Conservation (phyloP, 805 yeast species). For the Sugiyamaella marilandica region DNA sequence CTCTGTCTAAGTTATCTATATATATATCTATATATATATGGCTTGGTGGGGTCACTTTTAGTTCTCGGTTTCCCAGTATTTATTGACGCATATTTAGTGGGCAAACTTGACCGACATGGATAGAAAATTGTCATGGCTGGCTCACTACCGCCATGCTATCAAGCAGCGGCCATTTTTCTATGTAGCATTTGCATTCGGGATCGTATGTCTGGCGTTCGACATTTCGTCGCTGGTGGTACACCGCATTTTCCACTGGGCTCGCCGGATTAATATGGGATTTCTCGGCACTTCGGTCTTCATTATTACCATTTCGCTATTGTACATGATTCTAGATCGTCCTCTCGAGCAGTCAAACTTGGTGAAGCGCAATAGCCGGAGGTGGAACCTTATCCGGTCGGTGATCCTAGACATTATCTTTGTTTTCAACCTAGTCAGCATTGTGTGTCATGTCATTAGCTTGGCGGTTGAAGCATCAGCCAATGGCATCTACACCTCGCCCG, state of each 20-base stretch:
- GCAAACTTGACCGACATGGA: too few species aligned
- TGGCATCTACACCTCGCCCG: background rate
- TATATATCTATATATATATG: too few species aligned
- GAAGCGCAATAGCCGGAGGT: background rate
- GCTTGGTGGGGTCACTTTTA: too few species aligned
- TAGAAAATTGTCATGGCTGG: too few species aligned
- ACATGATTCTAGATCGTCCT: background rate
- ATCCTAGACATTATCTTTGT: background rate
- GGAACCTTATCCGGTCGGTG: background rate
- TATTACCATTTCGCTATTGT: background rate
- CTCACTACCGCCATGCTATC: too few species aligned
- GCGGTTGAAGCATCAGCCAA: background rate
- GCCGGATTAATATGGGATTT: background rate
- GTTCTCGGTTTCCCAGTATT: too few species aligned
- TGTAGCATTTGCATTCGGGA: background rate
- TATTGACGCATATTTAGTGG: too few species aligned
- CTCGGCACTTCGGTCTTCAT: background rate
- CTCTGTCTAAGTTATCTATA: too few species aligned
- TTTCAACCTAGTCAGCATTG: background rate
- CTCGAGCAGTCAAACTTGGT: background rate
- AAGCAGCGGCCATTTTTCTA: background rate
- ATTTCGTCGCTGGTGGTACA: background rate
- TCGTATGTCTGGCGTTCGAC: background rate
- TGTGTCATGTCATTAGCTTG: slow-evolving; percentile 1
- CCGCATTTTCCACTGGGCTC: background rate